A percentile compares a stretch with the other conserved stretches of the same genome.
phyloP scores from a whole-genome alignment of 2,329 filamentous ascomycete genomes.

The Monilinia laxa region DNA sequence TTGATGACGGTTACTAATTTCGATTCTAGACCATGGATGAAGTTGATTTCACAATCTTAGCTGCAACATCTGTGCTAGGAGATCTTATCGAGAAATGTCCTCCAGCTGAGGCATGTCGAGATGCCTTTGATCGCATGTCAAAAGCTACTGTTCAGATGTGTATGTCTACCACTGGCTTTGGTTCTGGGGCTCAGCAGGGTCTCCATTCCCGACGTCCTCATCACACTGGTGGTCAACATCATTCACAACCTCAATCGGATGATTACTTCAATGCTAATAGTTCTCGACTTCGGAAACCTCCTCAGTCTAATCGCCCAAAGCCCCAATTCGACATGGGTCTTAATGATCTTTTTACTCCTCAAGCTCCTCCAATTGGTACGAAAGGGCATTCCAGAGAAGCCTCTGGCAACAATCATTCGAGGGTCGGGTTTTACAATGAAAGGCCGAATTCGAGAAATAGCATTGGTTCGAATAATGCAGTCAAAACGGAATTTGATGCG shows the following conservation, averaged over 20 bases:
- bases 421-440: neutral
- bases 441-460: constrained; percentile 13
- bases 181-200: constrained; percentile 34
- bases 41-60: constrained; percentile 94
- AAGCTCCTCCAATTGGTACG: neutral
- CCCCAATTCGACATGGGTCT: constrained; percentile 40
- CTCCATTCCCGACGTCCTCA: constrained; percentile 32
- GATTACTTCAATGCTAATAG: constrained; percentile 32
- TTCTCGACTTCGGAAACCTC: constrained; percentile 18
- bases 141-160: constrained; percentile 96
- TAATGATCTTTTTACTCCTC: constrained; percentile 36
- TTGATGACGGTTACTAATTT: constrained; percentile 18
- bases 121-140: constrained; percentile 92
- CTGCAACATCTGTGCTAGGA: constrained; percentile 86
- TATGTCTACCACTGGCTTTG: constrained; percentile 63
- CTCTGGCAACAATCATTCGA: neutral
- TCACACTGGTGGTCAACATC: constrained; percentile 24
- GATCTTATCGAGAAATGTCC: constrained; percentile 94
- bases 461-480: neutral
- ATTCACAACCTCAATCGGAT: constrained; percentile 15
- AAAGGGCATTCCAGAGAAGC: constrained; percentile 8
- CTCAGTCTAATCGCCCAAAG: constrained; percentile 32
- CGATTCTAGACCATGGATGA: constrained; percentile 73
- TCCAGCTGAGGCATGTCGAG: constrained; percentile 88
- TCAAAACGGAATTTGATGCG: constrained; percentile 29